Conservation (phyloP, 495 filamentous ascomycete genomes). For the Geopyxis carbonaria region DNA sequence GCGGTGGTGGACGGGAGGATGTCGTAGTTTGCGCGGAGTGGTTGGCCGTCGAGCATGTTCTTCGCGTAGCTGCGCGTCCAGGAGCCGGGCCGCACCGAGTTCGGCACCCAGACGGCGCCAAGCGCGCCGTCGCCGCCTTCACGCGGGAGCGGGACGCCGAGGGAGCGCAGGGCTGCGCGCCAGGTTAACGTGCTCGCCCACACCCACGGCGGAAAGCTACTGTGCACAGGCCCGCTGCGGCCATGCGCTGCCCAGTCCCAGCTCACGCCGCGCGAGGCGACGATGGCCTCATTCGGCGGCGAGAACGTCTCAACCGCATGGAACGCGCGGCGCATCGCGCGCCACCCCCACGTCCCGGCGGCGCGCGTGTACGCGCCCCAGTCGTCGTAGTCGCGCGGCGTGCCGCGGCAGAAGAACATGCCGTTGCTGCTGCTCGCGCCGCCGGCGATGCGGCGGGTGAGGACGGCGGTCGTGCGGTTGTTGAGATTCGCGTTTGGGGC, state of each 20-base stretch:
- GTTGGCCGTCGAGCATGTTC: conserved; percentile 15
- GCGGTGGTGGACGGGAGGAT: conserved; percentile 19
- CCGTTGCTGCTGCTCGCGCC: conserved; percentile 35
- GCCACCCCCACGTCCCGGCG: conserved; percentile 30
- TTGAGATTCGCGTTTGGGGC: conserved; percentile 12
- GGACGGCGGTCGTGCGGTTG: too few species aligned
- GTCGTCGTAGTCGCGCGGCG: conserved; percentile 27
- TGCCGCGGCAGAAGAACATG: conserved; percentile 33
- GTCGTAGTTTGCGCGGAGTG: conserved; percentile 24
- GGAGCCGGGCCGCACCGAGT: not conserved
- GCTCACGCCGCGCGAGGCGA: not conserved
- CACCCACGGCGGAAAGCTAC: not conserved
- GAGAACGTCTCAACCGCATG: too few species aligned
- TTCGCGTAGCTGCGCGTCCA: conserved; percentile 3
- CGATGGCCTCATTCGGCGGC: too few species aligned
- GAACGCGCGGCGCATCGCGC: too few species aligned
- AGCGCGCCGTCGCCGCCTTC: conserved; percentile 4
- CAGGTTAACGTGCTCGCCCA: conserved; percentile 13
- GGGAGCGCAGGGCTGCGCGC: too few species aligned
- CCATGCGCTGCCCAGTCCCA: conserved; percentile 3
- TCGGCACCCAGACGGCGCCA: conserved; percentile 3
- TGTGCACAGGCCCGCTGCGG: not conserved
- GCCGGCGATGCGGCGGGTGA: too few species aligned
- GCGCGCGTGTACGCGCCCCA: conserved; percentile 34
- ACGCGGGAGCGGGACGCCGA: too few species aligned